Base-by-base conservation (phyloP, 176 grass and related monocot species). In the Puya raimondii region DNA sequence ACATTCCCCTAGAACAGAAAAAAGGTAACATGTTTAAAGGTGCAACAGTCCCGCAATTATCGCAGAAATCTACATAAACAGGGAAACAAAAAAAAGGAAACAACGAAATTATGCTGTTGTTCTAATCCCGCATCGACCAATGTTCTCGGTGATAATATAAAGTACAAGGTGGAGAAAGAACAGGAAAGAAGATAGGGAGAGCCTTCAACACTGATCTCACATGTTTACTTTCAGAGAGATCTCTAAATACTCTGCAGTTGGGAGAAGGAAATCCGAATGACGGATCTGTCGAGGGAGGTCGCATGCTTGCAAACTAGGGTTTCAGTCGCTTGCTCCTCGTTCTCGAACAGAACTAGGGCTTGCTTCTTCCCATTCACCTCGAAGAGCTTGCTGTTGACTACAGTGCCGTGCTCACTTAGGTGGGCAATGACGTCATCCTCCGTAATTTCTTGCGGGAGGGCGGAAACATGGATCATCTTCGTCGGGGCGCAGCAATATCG, bases 381-480 rank as follows among this genome's bases (percentile, higher is more conserved):
- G 4, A 99, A 94, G 48, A 99, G 74, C 75, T 87, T 93, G 0
- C 77, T 88, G 85, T 87, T 88, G 16, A 99, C 29, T 23, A 99
- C 72, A 53, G 64, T 52, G 15, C 95, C 95, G 10, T 93, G 84
- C 49, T 99, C 95, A 61, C 82, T 74, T n/a, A 97, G 74, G 16
- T 86, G 89, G 25, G 21, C 48, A 21, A 86, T 23, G 79, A 99
- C 80, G 14, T 76, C 67, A 0, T 91, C 95, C 57, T 93, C 90
- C 0, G 87, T 29, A 50, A 93, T 72, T 1, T 99, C 90, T 73
- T 90, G 89, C 3, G 94, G 80, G 16, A 99, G 84, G n/a, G 89
- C 87, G 18, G 94, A 99, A 65, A 93, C 68, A 66, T 93, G 90
- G 80, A 99, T 93, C 75, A 92, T 93, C 72, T 92, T 99, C 23